Evolutionary conservation across 1,284 basidiomycete species (phyloP).

Genomic region (Xerocomus nothofagi): DNA sequence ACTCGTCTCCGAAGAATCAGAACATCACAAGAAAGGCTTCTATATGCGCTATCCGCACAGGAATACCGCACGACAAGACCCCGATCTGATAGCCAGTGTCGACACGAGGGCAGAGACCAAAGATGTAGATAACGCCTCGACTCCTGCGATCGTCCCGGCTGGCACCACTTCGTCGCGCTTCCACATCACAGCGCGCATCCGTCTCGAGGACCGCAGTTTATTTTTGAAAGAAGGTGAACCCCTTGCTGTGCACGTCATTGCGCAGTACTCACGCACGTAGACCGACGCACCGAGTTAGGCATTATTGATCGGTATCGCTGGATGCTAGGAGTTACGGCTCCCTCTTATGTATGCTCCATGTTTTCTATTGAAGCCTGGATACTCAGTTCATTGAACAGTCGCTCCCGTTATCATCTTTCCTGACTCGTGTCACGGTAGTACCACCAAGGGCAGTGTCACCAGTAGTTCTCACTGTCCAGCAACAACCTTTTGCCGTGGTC

Average conservation of each 20-base stretch:
- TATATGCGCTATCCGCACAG: constrained; percentile 47
- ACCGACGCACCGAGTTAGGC: constrained; percentile 39
- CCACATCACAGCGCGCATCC: constrained; percentile 62
- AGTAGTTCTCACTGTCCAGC: constrained; percentile 36
- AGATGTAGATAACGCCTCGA: not conserved
- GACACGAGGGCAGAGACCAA: not conserved
- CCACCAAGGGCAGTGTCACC: constrained; percentile 37
- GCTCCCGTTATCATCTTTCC: constrained; percentile 43
- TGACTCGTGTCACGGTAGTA: constrained; percentile 46
- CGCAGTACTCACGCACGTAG: constrained; percentile 32
- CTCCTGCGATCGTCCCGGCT: constrained; percentile 14
- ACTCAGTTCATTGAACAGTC: constrained; percentile 16
- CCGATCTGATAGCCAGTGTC: constrained; percentile 31
- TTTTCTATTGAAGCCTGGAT: not conserved
- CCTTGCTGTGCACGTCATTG: not conserved
- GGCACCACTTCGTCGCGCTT: constrained; percentile 51
- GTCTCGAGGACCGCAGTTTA: constrained; percentile 62
- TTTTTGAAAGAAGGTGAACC: constrained; percentile 56
- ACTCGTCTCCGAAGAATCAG: constrained; percentile 4
- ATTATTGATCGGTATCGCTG: constrained; percentile 59
- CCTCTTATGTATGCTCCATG: constrained; percentile 60
- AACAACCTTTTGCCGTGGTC: constrained; percentile 59
- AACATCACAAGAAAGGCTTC: constrained; percentile 32
- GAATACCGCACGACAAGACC: constrained; percentile 40
- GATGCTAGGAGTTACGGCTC: constrained; percentile 67